These are phyloP conservation scores for Eurotiales sp. DNA, from an alignment of 2,329 filamentous ascomycete genomes.

Conservation along the genomic window DNA sequence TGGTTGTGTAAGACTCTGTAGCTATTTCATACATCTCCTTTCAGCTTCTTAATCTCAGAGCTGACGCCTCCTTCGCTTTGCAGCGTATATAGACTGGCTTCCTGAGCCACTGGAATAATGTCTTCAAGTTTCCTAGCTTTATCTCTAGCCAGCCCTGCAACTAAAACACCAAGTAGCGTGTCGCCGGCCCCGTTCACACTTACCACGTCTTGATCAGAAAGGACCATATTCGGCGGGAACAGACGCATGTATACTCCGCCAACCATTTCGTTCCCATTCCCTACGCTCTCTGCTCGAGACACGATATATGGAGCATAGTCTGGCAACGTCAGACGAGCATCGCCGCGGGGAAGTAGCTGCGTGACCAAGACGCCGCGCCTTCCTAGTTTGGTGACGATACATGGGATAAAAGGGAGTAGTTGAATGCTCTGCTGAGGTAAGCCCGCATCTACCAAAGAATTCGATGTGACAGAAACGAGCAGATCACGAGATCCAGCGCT, in stretches of 20 bases:
- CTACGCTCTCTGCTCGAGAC: constrained; percentile 50
- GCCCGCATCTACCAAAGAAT: constrained; percentile 69
- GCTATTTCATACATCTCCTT: constrained; percentile 11
- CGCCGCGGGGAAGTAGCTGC: constrained; percentile 63
- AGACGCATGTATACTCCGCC: constrained; percentile 82
- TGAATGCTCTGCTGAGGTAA: constrained; percentile 80
- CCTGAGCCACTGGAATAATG: constrained; percentile 75
- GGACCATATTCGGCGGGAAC: constrained; percentile 63
- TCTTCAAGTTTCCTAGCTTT: constrained; percentile 50
- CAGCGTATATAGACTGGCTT: constrained; percentile 73
- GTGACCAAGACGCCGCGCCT: constrained; percentile 71
- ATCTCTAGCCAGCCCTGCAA: constrained; percentile 69
- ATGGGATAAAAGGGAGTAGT: constrained; percentile 82
- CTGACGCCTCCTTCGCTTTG: constrained; percentile 69
- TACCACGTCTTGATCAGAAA: constrained; percentile 62
- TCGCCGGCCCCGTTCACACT: constrained; percentile 95
- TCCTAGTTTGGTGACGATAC: constrained; percentile 80
- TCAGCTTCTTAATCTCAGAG: constrained; percentile 25
- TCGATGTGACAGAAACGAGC: constrained; percentile 65
- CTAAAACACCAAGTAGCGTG: constrained; percentile 79
- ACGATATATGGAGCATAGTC: constrained; percentile 68
- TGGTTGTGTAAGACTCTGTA: too few species aligned
- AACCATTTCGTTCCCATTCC: constrained; percentile 52
- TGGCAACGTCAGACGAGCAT: constrained; percentile 61
- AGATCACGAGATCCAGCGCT: constrained; percentile 65